Evolutionary conservation across 441 rosid genomes (phyloP), one percentile per base, ranked within the genome.

Genomic region (Francoa sonchifolia): DNA sequence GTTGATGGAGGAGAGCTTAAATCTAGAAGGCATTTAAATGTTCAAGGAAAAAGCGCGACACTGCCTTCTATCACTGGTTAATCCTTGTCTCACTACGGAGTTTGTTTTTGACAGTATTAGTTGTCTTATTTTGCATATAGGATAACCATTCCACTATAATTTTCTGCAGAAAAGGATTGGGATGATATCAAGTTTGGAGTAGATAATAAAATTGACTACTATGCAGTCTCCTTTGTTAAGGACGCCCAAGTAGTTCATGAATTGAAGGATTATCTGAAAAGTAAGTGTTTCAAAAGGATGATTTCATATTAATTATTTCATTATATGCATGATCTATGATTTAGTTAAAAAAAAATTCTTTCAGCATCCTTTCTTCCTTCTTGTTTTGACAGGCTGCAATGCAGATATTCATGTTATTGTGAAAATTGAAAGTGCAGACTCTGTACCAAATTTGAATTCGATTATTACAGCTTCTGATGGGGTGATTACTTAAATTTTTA

Each of bases 1-100:
- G 68, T 90, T 58, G 96, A 90, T 69, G 93, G 96, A 59, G 96
- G 96, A 60, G 99, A 86, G 73, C 90, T 90, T n/a, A 90, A 86
- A 79, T 86, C 99, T 42, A 76, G 99, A 71, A 67, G 96, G 34
- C 99, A 90, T 60, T 47, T 90, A 63, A 90, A 90, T 61, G 99
- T 90, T 56, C 74, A 96, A 47, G 98, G 98, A 27, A 90, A 90
- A 51, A 82, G 98, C 48, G 96, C 96, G 39, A 90, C 95, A 10
- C 59, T 90, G 55, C 96, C 96, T 72, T 86, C 98, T 42, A 86
- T 82, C 23, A 86, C 94, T 51, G 95, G 96, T 90, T 58, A n/a
- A 71, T 27, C 12, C 47, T 63, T 20, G 8, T 11, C n/a, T n/a
- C n/a, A n/a, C n/a, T n/a, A n/a, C n/a, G n/a, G 19, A 14, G 13